Base-by-base conservation (phyloP, 306 rosid species). In the Lithocarpus polystachyus region DNA sequence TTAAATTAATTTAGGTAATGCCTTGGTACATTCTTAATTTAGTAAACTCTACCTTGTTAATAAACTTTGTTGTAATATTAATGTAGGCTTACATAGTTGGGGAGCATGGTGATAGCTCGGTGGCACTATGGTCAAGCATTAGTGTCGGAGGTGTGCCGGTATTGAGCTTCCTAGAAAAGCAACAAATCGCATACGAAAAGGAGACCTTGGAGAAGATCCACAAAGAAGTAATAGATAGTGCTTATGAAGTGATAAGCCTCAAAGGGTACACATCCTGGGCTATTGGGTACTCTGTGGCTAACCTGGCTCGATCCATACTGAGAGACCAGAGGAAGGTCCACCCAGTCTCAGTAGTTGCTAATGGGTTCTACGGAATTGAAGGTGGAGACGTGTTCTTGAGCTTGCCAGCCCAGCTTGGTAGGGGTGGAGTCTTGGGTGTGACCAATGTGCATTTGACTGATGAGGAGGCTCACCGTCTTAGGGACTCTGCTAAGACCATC, bases 201-300 rank as follows among this genome's bases (percentile, higher is more conserved):
- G 88, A 84, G 22, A 90, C 87, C 28, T 54, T 95, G 29, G 97
- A 90, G 86, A 85, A 83, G 24, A 95, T 95, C 54, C 97, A 95
- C 89, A 88, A 83, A 12, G 85, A 26, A 22, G 99, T 95, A 2
- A 71, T 89, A 64, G 83, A 78, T 0, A 75, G 97, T 8, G 99
- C 99, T 0, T 87, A 91, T 6, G 99, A 95, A 82, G 99, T 95
- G 3, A 95, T 95, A 1, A 80, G 80, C 53, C 85, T 95, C 0
- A 95, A 95, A 81, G 99, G 99, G 17, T 92, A 95, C 83, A 95
- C 99, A 40, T 95, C 99, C 0, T 95, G 99, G 99, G 99, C 99
- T 0, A 88, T 95, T 6, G 97, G 99, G 35, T 95, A 95, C 82
- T 92, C 99, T 0, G 97, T 81, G 12, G 97, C 99, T 0, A 88